Base-by-base conservation (phyloP, 2,329 filamentous ascomycete genomes). In the Acrodontium crateriforme region DNA sequence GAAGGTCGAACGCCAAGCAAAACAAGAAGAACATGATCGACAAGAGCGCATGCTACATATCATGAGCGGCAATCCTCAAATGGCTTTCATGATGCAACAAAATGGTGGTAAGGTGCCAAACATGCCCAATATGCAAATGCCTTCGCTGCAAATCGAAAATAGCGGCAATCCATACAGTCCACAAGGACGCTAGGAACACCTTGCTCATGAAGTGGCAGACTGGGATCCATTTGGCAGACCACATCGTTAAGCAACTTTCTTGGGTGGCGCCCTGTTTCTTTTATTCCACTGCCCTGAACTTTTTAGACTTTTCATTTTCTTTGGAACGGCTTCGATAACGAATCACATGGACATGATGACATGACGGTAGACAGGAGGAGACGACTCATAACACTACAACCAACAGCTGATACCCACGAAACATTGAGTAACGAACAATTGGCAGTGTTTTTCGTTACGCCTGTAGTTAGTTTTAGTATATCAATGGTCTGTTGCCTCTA, bases 11-110 rank as follows among this genome's bases (percentile, higher is more conserved):
- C 47, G 48, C 25, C 45, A 46, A 13, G 59, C 62, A 35, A 58
- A 56, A 35, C 50, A 62, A 37, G 57, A 62, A 38, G 54, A 62
- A 36, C 45, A 48, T 21, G 54, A 61, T 36, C 35, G 42, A 42
- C 52, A 42, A 33, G 55, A 42, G 39, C 43, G 45, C 38, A 55
- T 53, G 43, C 50, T 52, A 51, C 37, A 39, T 12, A 39, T 47
- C 24, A 41, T 49, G 37, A 38, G 41, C 24, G 32, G 41, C 24
- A 45, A 50, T 27, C 46, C 47, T 16, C 41, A 44, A 34, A 37
- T 46, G 31, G 40, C 37, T n/a, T 39, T 41, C 17, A 28, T 36
- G 14, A 36, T 46, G 32, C 35, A 40, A 19, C 37, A 43, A 18
- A 36, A 37, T 19, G 38, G 38, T 16, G 18, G 21, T 10, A 19